Evolutionary conservation across 345 rosid species (phyloP).

Genomic region (Eutrema heterophyllum): DNA sequence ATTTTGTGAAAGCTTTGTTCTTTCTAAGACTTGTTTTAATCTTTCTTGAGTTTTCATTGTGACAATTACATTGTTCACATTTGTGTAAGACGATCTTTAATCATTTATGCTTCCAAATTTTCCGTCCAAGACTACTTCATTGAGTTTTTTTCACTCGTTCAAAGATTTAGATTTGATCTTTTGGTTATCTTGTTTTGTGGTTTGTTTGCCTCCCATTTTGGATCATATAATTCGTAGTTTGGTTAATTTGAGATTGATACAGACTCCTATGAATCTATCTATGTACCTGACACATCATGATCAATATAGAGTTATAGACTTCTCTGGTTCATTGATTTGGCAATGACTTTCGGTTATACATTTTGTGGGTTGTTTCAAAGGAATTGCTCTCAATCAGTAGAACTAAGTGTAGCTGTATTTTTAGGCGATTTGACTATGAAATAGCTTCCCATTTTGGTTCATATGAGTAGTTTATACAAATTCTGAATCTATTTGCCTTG

Average conservation of each 20-base stretch:
- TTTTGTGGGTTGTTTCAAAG: neutral
- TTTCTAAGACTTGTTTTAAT: neutral
- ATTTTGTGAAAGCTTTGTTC: neutral
- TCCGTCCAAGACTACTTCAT: neutral
- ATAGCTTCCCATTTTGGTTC: neutral
- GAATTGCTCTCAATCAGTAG: neutral
- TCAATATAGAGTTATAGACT: too few relatives aligned
- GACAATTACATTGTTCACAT: neutral
- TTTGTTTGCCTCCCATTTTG: neutral
- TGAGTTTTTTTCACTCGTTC: neutral
- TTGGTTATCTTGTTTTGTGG: neutral
- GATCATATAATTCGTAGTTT: neutral
- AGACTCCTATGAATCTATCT: too few relatives aligned
- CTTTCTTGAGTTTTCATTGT: neutral
- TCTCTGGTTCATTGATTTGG: neutral
- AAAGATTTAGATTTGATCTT: neutral
- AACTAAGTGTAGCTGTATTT: neutral
- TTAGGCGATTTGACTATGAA: neutral
- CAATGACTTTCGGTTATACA: neutral
- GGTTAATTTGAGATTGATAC: neutral
- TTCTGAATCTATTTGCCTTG: neutral
- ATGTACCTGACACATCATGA: neutral
- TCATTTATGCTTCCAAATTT: neutral
- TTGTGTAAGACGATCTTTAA: slow-evolving; percentile 16
- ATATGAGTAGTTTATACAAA: neutral